Evolutionary conservation across 495 filamentous ascomycete species (phyloP).

Genomic region (Penicillium cataractarum): DNA sequence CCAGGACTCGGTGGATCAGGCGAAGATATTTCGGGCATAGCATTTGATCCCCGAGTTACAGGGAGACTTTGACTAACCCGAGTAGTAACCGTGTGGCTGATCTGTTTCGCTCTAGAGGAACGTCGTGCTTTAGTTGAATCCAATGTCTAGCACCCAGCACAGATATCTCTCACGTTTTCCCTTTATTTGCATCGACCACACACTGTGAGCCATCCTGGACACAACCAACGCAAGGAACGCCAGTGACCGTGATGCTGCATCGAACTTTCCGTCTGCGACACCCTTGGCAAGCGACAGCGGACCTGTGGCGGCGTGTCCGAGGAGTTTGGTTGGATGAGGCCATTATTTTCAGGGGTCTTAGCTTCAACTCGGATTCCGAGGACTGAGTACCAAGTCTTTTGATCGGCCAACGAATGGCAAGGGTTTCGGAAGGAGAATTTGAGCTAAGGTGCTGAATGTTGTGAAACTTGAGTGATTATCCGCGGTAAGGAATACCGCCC

Average conservation of each 20-base stretch:
- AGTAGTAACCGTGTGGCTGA: background rate
- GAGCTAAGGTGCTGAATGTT: background rate
- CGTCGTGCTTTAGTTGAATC: background rate
- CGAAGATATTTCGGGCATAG: background rate
- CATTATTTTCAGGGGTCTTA: background rate
- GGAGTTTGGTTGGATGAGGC: background rate
- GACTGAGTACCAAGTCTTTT: background rate
- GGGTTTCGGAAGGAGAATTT: background rate
- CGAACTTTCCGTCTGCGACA: conserved; percentile 42
- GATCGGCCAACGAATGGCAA: background rate
- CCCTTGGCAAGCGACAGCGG: conserved; percentile 34
- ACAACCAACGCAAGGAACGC: conserved; percentile 36
- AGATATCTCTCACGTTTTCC: conserved; percentile 7
- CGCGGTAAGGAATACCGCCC: background rate
- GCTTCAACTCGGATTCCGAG: background rate
- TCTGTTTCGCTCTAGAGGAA: background rate
- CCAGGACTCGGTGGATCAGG: background rate
- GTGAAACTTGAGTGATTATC: background rate
- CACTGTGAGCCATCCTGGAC: conserved; percentile 35
- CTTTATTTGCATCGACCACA: conserved; percentile 22
- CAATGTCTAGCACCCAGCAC: background rate
- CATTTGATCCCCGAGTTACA: background rate
- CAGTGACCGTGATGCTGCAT: conserved; percentile 36
- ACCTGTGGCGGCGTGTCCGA: conserved; percentile 36
- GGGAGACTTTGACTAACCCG: background rate